phyloP scores from a whole-genome alignment of 805 yeast genomes.

The Dipodascopsis tothii region DNA sequence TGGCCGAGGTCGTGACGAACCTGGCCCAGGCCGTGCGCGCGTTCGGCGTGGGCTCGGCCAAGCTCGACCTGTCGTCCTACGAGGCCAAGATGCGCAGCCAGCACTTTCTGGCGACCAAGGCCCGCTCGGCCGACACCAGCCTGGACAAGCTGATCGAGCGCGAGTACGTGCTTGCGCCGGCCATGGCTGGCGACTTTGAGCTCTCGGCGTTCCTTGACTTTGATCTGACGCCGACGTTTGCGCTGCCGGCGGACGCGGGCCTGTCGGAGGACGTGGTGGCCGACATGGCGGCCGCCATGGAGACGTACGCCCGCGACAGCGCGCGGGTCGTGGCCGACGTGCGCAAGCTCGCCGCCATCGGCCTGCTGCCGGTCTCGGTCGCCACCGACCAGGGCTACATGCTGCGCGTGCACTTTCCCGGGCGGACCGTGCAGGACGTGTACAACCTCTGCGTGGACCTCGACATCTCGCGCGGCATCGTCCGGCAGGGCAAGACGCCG shows the following conservation, averaged over 20 bases:
- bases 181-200: neutral
- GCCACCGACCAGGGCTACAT: slow-evolving; percentile 33
- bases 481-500: slow-evolving; percentile 1
- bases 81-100: neutral
- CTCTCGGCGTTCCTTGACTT: slow-evolving; percentile 47
- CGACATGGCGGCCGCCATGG: slow-evolving; percentile 35
- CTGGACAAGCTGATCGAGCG: neutral
- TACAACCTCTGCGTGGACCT: slow-evolving; percentile 30
- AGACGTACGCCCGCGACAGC: slow-evolving; percentile 28
- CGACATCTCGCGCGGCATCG: slow-evolving; percentile 11
- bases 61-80: slow-evolving; percentile 3
- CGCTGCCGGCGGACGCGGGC: slow-evolving; percentile 36
- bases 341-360: slow-evolving; percentile 44
- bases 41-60: slow-evolving; percentile 11
- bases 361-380: slow-evolving; percentile 56
- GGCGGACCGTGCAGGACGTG: slow-evolving; percentile 53
- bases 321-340: slow-evolving; percentile 33
- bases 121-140: neutral
- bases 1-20: slow-evolving; percentile 17
- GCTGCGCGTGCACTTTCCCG: slow-evolving; percentile 62
- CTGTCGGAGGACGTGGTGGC: slow-evolving; percentile 41
- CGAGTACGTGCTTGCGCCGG: neutral
- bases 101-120: neutral
- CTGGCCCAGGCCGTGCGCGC: slow-evolving; percentile 12
- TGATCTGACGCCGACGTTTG: slow-evolving; percentile 36